Evolutionary conservation across 2,329 filamentous ascomycete genomes (phyloP), one percentile per base, ranked within the genome.

Genomic region (Microthyrium microscopicum): DNA sequence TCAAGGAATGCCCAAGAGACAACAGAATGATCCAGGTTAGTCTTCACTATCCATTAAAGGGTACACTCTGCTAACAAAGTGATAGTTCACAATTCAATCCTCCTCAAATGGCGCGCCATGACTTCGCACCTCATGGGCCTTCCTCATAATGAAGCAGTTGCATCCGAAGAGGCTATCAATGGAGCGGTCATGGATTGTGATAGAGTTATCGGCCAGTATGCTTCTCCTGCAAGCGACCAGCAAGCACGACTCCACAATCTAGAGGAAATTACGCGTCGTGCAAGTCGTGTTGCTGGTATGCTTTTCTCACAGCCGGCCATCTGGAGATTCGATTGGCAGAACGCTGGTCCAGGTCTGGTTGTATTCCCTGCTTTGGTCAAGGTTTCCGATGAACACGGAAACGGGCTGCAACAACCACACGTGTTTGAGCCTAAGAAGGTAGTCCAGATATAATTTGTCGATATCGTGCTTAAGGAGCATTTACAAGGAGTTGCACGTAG

Each of bases 291-390:
- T 29, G 51, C 49, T n/a, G 53, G 49, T 29, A 44, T 47, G 1
- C 37, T 55, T 3, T 55, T 56, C 35, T 50, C 48, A 5, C 52
- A 56, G 36, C 51, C 48, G 1, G 48, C 44, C 19, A 36, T 40
- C 5, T 56, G 45, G 45, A 37, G 42, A 5, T 52, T 55, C 17
- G 51, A 53, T 20, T 54, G 52, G 51, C 41, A 47, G 20, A 41
- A 43, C 24, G 40, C 44, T 3, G 34, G 44, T 8, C 36, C 32
- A 15, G 41, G 45, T 15, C 31, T 54, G 2, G 51, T 50, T 31
- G 44, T 53, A 9, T 54, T 53, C 27, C 53, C 53, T 5, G 49
- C 48, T 7, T 43, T 56, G 30, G 35, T 53, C 26, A 50, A 55
- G 34, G 31, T 49, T 2, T 39, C 42, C 13, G 46, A 54, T 27